Conservation (phyloP, 2,329 filamentous ascomycete species). For the Pseudogymnoascus sp. region DNA sequence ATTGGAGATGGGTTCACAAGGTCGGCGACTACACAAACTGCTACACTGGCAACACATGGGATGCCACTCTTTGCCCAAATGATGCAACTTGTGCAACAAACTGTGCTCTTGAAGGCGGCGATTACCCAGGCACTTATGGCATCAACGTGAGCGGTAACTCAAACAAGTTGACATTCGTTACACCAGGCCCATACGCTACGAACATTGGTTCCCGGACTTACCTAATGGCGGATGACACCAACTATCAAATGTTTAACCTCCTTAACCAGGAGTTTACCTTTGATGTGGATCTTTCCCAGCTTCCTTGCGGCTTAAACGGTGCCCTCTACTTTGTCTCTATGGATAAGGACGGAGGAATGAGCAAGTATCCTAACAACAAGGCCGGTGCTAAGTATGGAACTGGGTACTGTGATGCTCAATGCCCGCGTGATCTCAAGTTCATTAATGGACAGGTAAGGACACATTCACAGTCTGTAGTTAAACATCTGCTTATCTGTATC, state of each 20-base stretch:
- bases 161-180: slow-evolving; percentile 51
- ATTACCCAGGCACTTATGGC: slow-evolving; percentile 46
- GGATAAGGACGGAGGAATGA: slow-evolving; percentile 52
- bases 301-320: slow-evolving; percentile 65
- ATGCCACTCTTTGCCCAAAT: slow-evolving; percentile 36
- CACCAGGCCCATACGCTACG: slow-evolving; percentile 38
- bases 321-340: slow-evolving; percentile 61
- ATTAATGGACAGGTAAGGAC: slow-evolving; percentile 41
- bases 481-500: slow-evolving; percentile 19
- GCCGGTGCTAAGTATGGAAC: slow-evolving; percentile 54
- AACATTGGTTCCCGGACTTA: slow-evolving; percentile 54
- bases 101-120: slow-evolving; percentile 47
- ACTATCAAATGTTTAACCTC: slow-evolving; percentile 59
- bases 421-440: slow-evolving; percentile 44
- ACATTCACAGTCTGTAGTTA: slow-evolving; percentile 29
- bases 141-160: slow-evolving; percentile 45
- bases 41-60: slow-evolving; percentile 38
- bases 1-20: slow-evolving; percentile 52
- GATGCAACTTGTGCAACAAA: slow-evolving; percentile 39
- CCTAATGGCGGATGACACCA: slow-evolving; percentile 52
- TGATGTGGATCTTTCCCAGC: slow-evolving; percentile 61
- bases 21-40: slow-evolving; percentile 35
- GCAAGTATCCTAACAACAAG: slow-evolving; percentile 43
- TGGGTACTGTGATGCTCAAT: slow-evolving; percentile 58
- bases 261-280: slow-evolving; percentile 65